Evolutionary conservation across 2,329 filamentous ascomycete genomes (phyloP).

Genomic region (Aspergillus texensis): DNA sequence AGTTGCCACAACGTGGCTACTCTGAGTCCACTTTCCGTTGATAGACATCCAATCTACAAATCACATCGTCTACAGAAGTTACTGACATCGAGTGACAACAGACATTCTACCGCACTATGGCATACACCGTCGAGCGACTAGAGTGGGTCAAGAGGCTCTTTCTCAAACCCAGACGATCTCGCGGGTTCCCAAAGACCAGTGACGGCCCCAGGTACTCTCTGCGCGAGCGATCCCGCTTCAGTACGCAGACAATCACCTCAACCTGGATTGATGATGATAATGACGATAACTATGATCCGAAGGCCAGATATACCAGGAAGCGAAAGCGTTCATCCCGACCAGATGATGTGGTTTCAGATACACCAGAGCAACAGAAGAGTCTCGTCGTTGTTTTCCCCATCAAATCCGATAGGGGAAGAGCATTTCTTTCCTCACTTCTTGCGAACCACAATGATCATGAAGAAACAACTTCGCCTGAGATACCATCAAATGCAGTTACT

Average conservation of each 20-base stretch:
- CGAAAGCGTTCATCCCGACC: neutral
- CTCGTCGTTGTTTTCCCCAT: neutral
- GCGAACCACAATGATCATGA: constrained; percentile 6
- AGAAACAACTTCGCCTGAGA: constrained; percentile 1
- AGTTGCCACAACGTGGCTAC: too few species aligned
- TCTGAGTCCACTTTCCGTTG: too few species aligned
- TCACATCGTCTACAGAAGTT: neutral
- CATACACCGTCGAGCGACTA: constrained; percentile 4
- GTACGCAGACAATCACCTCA: constrained; percentile 10
- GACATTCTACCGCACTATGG: neutral
- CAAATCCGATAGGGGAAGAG: neutral
- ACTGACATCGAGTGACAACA: neutral
- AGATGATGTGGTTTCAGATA: constrained; percentile 2
- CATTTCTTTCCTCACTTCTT: constrained; percentile 8
- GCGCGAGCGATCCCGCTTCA: constrained; percentile 12
- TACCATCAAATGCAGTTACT: neutral
- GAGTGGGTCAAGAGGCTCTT: constrained; percentile 8
- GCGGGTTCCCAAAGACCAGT: neutral
- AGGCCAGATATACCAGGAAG: neutral
- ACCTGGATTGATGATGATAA: constrained; percentile 39
- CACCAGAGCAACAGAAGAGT: neutral
- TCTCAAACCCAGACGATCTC: neutral
- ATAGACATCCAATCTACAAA: neutral
- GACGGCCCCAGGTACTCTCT: constrained; percentile 14
- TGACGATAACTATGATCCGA: constrained; percentile 38